Base-by-base conservation (phyloP, 768 basidiomycete species). In the Rhodotorula toruloides region DNA sequence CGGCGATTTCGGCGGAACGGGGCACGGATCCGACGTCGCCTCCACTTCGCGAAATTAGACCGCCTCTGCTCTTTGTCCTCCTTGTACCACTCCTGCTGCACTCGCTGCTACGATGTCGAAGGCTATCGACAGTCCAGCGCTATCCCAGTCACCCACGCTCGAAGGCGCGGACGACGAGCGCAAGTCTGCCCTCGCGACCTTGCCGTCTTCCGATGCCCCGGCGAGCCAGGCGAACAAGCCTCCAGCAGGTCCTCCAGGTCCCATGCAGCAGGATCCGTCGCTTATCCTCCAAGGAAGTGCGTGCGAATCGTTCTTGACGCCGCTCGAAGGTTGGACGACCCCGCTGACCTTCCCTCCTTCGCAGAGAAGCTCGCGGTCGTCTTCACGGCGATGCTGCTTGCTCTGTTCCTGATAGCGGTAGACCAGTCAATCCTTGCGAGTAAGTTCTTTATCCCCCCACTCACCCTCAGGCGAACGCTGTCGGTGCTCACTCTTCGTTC, bases 341-440 rank as follows among this genome's bases (percentile, higher is more conserved):
- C 31, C 34, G 50, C 39, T 63, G 29, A 54, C 37, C 29, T 63
- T 64, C 21, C 58, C 44, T 22, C 44, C 12, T 21, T 25, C n/a
- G 21, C 44, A 46, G 44, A 61, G 62, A 69, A 69, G 63, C 65
- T 74, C n/a, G 70, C 68, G 25, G 32, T 70, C 37, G 73, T 68
- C 6, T 69, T 72, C 34, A 19, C 47, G 1, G 60, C 63, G 31
- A 67, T 72, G 58, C 57, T 74, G 0, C 61, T 66, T 0, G 29
- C 48, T 0, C 14, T 67, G 4, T 53, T 70, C 21, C 40, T 70
- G n/a, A 48, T 70, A 22, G 68, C 68, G 11, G 55, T 70, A 37
- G 68, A 70, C 50, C 68, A 69, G 43, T 65, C 80, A 6, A 81
- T 81, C 68, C 73, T 81, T 32, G 74, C 65, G 37, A 58, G 53